phyloP scores from a whole-genome alignment of 1,284 basidiomycete species.

The Ceratobasidium theobromae region DNA sequence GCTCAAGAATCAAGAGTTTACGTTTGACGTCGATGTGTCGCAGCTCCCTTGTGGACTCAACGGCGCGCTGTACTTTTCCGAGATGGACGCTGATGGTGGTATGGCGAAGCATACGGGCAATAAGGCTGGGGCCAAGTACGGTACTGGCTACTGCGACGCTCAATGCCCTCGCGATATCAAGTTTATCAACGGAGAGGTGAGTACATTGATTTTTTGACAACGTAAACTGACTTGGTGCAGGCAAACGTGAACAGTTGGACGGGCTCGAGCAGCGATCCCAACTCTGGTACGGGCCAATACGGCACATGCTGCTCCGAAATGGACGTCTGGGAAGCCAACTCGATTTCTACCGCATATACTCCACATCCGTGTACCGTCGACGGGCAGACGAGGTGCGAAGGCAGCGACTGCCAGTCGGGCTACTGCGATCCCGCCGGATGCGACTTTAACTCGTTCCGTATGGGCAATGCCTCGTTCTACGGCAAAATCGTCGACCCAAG shows the following conservation, averaged over 20 bases:
- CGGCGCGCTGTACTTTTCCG: conserved; percentile 54
- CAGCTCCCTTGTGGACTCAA: conserved; percentile 59
- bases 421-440: conserved; percentile 51
- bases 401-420: conserved; percentile 38
- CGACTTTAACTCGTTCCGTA: conserved; percentile 60
- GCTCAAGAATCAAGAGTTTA: conserved; percentile 57
- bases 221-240: neutral
- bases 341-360: conserved; percentile 51
- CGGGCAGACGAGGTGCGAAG: conserved; percentile 35
- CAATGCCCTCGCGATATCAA: conserved; percentile 56
- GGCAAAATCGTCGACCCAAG: conserved; percentile 54
- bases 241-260: conserved; percentile 31
- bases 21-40: conserved; percentile 60
- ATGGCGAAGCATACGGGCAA: conserved; percentile 52
- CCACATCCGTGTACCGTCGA: conserved; percentile 40
- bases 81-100: conserved; percentile 61
- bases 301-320: conserved; percentile 37
- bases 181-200: conserved; percentile 53
- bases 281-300: conserved; percentile 35
- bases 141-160: conserved; percentile 60
- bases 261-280: conserved; percentile 28
- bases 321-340: conserved; percentile 48
- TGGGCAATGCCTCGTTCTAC: conserved; percentile 54
- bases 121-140: conserved; percentile 60
- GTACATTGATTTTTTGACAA: neutral